Percentiles rank a stretch among this genome's conserved stretches.
These are phyloP conservation scores for Daldinia concentrica DNA, from an alignment of 495 filamentous ascomycete species.

Conservation along the genomic window DNA sequence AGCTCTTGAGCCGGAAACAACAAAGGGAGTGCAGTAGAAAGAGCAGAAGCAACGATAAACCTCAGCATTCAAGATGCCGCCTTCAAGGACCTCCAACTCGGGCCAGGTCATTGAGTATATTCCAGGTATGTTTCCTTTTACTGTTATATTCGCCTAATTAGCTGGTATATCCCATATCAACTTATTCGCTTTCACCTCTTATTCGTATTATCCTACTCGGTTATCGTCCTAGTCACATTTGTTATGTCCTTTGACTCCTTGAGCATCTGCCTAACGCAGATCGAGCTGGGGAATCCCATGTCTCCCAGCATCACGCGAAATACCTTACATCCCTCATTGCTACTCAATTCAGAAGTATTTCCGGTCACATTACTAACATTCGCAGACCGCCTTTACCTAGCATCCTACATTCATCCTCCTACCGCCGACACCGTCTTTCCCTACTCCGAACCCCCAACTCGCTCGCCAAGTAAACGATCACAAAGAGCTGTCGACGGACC, in stretches of 20 bases:
- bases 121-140: conserved; percentile 56
- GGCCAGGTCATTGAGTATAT: conserved; percentile 68
- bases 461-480: conserved; percentile 77
- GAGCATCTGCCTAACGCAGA: conserved; percentile 23
- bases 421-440: conserved; percentile 85
- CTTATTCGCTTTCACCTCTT: conserved; percentile 22
- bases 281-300: conserved; percentile 22
- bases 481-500: conserved; percentile 68
- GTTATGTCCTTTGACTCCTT: conserved; percentile 38
- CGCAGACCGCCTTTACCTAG: conserved; percentile 92
- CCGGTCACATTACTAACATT: conserved; percentile 50
- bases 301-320: conserved; percentile 37
- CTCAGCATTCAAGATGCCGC: conserved; percentile 50
- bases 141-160: not conserved
- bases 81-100: conserved; percentile 54
- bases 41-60: conserved; percentile 12
- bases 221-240: conserved; percentile 34
- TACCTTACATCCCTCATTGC: conserved; percentile 36
- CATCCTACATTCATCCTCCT: conserved; percentile 86
- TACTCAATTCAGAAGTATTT: conserved; percentile 24
- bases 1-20: conserved; percentile 12
- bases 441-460: conserved; percentile 66
- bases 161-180: not conserved
- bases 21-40: conserved; percentile 9
- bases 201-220: conserved; percentile 23